Evolutionary conservation across 345 rosid species (phyloP).

Genomic region (Eucalyptus urophylla): DNA sequence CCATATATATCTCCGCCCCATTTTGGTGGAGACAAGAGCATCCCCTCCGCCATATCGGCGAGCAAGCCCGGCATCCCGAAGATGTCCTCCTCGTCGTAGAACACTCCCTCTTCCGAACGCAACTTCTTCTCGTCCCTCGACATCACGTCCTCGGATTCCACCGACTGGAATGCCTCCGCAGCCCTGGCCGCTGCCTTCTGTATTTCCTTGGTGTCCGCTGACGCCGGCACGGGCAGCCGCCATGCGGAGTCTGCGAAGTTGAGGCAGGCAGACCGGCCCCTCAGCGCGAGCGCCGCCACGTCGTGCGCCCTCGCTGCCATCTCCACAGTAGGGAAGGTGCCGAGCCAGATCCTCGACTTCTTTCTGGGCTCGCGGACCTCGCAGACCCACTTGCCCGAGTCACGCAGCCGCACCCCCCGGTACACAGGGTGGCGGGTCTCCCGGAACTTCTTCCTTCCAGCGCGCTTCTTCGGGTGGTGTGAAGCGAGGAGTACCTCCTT

Average conservation of each 20-base stretch:
- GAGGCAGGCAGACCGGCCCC: conserved; percentile 71
- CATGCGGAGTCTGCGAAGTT: conserved; percentile 86
- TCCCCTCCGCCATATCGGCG: conserved; percentile 67
- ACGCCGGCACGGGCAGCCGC: conserved; percentile 56
- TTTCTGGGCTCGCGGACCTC: conserved; percentile 81
- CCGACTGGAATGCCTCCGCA: conserved; percentile 25
- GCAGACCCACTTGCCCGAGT: conserved; percentile 82
- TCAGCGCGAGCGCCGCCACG: conserved; percentile 64
- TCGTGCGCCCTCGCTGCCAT: conserved; percentile 97
- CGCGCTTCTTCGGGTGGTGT: conserved; percentile 58
- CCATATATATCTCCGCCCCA: not conserved
- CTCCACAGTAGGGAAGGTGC: conserved; percentile 60
- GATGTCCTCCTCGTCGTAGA: conserved; percentile 47
- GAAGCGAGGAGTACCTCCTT: conserved; percentile 53
- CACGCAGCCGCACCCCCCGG: conserved; percentile 62
- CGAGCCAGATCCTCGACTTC: conserved; percentile 83
- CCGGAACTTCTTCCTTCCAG: conserved; percentile 75
- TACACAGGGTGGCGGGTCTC: conserved; percentile 88
- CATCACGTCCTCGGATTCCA: not conserved
- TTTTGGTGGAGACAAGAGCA: conserved; percentile 73
- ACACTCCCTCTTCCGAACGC: conserved; percentile 1
- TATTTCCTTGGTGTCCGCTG: conserved; percentile 46
- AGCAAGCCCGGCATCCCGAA: conserved; percentile 53
- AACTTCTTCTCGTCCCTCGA: conserved; percentile 30
- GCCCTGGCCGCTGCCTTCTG: conserved; percentile 73